Conservation (phyloP, 371 early-diverging fungal species). For the Haplosporangium sp. region DNA sequence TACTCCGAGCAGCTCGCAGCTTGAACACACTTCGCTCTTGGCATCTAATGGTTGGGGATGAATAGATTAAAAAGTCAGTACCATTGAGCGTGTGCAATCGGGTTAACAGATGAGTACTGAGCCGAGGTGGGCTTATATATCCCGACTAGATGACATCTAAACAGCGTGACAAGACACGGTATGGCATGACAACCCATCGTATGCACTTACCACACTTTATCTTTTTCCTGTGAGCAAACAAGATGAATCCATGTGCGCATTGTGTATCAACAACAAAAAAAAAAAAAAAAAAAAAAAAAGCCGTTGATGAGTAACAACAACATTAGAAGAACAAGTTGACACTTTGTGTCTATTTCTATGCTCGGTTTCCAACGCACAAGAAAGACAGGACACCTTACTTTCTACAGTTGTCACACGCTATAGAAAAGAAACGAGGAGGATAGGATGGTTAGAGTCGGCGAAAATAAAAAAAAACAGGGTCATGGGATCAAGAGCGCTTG, state of each 20-base stretch:
- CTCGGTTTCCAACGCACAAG: not conserved
- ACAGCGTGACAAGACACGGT: too few species aligned
- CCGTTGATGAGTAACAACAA: not conserved
- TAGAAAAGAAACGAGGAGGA: not conserved
- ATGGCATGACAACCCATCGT: too few species aligned
- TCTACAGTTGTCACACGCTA: conserved; percentile 55
- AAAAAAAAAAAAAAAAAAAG: not conserved
- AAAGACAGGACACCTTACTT: conserved; percentile 32
- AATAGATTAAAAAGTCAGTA: too few species aligned
- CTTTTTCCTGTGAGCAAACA: conserved; percentile 38
- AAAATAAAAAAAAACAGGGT: not conserved
- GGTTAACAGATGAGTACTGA: not conserved
- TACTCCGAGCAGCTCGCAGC: conserved; percentile 46
- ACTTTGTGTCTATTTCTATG: not conserved
- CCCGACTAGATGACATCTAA: not conserved
- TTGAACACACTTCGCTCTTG: conserved; percentile 45
- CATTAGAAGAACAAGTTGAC: not conserved
- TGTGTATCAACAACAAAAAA: not conserved
- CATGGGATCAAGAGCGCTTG: too few species aligned
- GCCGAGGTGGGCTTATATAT: too few species aligned
- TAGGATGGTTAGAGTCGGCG: not conserved
- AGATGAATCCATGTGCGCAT: not conserved
- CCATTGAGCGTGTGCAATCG: too few species aligned
- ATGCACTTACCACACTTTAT: conserved; percentile 51
- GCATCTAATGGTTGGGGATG: conserved; percentile 35